These are phyloP conservation scores for Penicillium corylophilum DNA, from an alignment of 2,329 filamentous ascomycete species.

Conservation along the genomic window DNA sequence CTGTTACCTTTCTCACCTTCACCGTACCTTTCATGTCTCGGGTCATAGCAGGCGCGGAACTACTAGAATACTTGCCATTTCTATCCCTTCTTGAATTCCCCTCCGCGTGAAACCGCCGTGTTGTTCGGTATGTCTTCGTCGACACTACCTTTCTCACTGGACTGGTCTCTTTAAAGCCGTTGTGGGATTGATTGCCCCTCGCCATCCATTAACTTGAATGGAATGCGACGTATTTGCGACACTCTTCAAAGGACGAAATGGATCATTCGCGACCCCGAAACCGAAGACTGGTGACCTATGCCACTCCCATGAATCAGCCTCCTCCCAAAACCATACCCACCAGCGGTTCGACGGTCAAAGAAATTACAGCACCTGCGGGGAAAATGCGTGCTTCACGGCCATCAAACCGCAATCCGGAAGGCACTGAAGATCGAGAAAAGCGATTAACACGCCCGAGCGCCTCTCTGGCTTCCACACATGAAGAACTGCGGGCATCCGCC, in stretches of 20 bases:
- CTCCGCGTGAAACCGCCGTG: not conserved
- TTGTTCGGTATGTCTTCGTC: not conserved
- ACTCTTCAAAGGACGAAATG: slow-evolving; percentile 12
- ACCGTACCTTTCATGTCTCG: not conserved
- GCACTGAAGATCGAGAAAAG: slow-evolving; percentile 4
- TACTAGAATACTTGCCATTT: not conserved
- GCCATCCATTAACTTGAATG: not conserved
- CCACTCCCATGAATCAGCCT: slow-evolving; percentile 26
- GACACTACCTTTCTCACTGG: not conserved
- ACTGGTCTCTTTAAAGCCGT: not conserved
- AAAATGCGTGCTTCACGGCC: slow-evolving; percentile 1
- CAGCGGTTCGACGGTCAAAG: not conserved
- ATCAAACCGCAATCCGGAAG: not conserved
- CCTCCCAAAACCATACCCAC: slow-evolving; percentile 1
- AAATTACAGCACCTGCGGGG: not conserved
- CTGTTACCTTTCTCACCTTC: not conserved
- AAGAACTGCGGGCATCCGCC: slow-evolving; percentile 1
- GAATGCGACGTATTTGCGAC: slow-evolving; percentile 1
- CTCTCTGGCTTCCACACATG: not conserved
- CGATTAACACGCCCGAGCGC: not conserved
- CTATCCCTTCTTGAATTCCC: not conserved
- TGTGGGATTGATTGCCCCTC: not conserved
- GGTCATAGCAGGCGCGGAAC: not conserved
- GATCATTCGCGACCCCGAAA: slow-evolving; percentile 16
- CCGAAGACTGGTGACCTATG: slow-evolving; percentile 41